These are phyloP conservation scores for Pachyrhizus erosus DNA, from an alignment of 306 rosid genomes.

Conservation along the genomic window DNA sequence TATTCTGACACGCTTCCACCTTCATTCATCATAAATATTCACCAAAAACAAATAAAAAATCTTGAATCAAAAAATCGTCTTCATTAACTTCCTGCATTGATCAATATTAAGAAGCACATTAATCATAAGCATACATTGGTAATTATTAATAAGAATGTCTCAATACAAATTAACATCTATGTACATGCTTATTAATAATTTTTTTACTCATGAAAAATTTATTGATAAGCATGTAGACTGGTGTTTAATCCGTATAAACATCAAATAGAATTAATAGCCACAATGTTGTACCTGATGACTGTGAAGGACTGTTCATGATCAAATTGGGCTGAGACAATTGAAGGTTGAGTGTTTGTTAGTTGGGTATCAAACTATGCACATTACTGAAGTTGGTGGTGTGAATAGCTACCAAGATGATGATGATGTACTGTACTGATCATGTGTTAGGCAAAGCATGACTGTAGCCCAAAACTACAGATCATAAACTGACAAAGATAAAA, in stretches of 20 bases:
- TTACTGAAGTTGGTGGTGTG: constrained; percentile 50
- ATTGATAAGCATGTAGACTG: background rate
- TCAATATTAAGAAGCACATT: constrained; percentile 46
- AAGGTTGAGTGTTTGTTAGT: constrained; percentile 51
- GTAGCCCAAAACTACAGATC: constrained; percentile 60
- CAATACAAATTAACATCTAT: background rate
- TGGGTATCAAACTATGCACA: constrained; percentile 55
- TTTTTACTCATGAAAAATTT: background rate
- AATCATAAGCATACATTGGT: too few species aligned
- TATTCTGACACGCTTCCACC: constrained; percentile 66
- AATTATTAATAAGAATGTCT: background rate
- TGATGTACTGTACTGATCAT: constrained; percentile 58
- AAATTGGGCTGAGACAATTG: constrained; percentile 46
- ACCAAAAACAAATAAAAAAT: constrained; percentile 70
- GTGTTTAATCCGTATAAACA: constrained; percentile 33
- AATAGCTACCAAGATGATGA: constrained; percentile 58
- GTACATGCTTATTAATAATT: too few species aligned
- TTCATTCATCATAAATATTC: constrained; percentile 62
- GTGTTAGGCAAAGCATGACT: constrained; percentile 56
- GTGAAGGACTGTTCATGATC: constrained; percentile 21
- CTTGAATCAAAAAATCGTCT: constrained; percentile 59
- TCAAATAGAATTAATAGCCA: constrained; percentile 16
- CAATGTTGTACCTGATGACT: constrained; percentile 51
- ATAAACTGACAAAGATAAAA: constrained; percentile 65
- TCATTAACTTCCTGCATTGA: constrained; percentile 71